These are phyloP conservation scores for Kregervanrija delftensis DNA, from an alignment of 805 yeast genomes.

Conservation along the genomic window DNA sequence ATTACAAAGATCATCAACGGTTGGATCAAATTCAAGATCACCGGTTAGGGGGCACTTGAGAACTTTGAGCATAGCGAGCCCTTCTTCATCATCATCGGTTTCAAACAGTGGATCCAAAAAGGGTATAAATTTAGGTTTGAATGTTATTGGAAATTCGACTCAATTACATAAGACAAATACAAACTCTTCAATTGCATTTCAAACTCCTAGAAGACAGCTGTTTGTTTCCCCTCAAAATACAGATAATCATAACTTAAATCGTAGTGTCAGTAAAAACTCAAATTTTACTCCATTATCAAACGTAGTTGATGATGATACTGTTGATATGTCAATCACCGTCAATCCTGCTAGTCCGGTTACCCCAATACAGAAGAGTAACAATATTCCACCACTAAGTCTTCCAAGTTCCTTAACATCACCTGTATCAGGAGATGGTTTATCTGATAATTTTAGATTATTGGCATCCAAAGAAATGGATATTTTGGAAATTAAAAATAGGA, in stretches of 20 bases:
- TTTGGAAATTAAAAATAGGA: conserved; percentile 53
- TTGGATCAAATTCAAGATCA: conserved; percentile 9
- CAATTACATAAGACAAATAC: background rate
- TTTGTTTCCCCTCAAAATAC: background rate
- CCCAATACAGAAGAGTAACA: too few relatives aligned
- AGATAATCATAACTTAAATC: too few relatives aligned
- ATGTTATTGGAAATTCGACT: conserved; percentile 17
- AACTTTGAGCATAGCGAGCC: conserved; percentile 17
- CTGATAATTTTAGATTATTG: conserved; percentile 48
- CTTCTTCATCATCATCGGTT: conserved; percentile 10
- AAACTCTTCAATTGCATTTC: background rate
- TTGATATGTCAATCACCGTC: too few relatives aligned
- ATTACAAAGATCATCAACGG: conserved; percentile 11
- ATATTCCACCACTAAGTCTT: background rate
- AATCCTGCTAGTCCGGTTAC: too few relatives aligned
- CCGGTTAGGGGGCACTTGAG: conserved; percentile 15
- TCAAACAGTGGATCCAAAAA: conserved; percentile 12
- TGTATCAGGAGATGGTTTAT: conserved; percentile 30
- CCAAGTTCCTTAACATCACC: conserved; percentile 4
- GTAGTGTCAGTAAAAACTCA: too few relatives aligned
- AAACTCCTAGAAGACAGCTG: conserved; percentile 6
- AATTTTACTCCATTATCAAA: too few relatives aligned
- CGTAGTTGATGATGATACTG: too few relatives aligned
- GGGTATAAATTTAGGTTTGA: conserved; percentile 27
- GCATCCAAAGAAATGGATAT: conserved; percentile 67